Percentiles rank a stretch among this genome's conserved stretches.
These are phyloP conservation scores for Clarireedia hainanense DNA, from an alignment of 2,329 filamentous ascomycete species.

Conservation along the genomic window DNA sequence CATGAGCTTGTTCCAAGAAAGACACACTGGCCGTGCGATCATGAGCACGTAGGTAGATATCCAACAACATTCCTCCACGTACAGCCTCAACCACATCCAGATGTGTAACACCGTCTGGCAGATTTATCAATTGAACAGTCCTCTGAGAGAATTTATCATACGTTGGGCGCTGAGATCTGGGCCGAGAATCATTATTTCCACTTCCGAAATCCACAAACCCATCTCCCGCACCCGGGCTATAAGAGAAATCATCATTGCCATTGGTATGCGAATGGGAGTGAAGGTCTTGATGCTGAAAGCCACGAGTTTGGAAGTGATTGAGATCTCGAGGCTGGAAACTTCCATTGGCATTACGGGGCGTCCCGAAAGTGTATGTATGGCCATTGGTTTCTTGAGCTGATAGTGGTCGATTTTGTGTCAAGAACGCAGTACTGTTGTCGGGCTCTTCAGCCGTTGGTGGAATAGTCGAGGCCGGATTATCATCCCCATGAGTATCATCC, in stretches of 20 bases:
- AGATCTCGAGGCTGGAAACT: conserved; percentile 11
- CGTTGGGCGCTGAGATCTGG: conserved; percentile 16
- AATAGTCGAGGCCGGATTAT: conserved; percentile 10
- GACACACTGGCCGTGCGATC: conserved; percentile 59
- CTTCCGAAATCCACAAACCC: conserved; percentile 18
- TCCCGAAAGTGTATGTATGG: conserved; percentile 21
- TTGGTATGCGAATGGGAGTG: conserved; percentile 12
- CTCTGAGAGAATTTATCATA: conserved; percentile 34
- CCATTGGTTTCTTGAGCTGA: conserved; percentile 13
- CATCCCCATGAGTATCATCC: conserved; percentile 14
- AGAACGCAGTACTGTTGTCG: conserved; percentile 11
- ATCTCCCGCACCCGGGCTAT: conserved; percentile 15
- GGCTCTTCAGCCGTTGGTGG: conserved; percentile 8
- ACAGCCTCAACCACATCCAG: conserved; percentile 57
- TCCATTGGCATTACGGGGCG: conserved; percentile 16
- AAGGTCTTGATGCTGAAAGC: conserved; percentile 11
- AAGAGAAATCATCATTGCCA: conserved; percentile 17
- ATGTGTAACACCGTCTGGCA: conserved; percentile 55
- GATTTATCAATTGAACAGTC: conserved; percentile 54
- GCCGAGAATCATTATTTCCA: conserved; percentile 18
- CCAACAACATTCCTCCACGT: conserved; percentile 63
- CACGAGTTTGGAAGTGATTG: conserved; percentile 15
- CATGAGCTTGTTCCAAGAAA: conserved; percentile 57
- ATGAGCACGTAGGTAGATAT: conserved; percentile 53
- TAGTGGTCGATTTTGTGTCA: conserved; percentile 12